These are phyloP conservation scores for Coemansia guatemalensis DNA, from an alignment of 192 early-diverging fungal species.

Conservation along the genomic window DNA sequence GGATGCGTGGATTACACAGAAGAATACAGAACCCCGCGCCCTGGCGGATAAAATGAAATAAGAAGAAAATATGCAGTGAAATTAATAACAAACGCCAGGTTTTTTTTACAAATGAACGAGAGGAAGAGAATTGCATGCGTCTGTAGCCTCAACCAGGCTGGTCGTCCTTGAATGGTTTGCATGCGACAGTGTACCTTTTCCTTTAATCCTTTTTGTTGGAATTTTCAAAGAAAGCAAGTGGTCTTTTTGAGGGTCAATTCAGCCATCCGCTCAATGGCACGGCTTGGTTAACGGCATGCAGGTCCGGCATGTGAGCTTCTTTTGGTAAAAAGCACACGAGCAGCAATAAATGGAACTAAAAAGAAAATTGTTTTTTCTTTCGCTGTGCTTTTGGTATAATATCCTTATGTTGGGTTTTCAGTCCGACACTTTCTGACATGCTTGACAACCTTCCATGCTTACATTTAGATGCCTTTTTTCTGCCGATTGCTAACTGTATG, in stretches of 20 bases:
- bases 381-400: not conserved
- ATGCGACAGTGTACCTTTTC: not conserved
- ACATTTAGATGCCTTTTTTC: not conserved
- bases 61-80: not conserved
- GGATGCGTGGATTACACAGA: not conserved
- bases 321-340: not conserved
- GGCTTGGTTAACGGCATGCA: not conserved
- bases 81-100: not conserved
- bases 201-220: not conserved
- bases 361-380: not conserved
- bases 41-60: not conserved
- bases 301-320: not conserved
- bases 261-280: not conserved
- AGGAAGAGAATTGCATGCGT: not conserved
- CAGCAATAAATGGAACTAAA: not conserved
- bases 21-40: not conserved
- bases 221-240: not conserved
- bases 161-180: not conserved
- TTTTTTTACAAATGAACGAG: not conserved
- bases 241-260: not conserved
- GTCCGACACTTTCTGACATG: not conserved
- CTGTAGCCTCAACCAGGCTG: not conserved
- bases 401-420: not conserved
- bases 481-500: not conserved
- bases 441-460: not conserved